Conservation (phyloP, 1,139 yeast genomes). For the Yamadazyma buinensis region DNA sequence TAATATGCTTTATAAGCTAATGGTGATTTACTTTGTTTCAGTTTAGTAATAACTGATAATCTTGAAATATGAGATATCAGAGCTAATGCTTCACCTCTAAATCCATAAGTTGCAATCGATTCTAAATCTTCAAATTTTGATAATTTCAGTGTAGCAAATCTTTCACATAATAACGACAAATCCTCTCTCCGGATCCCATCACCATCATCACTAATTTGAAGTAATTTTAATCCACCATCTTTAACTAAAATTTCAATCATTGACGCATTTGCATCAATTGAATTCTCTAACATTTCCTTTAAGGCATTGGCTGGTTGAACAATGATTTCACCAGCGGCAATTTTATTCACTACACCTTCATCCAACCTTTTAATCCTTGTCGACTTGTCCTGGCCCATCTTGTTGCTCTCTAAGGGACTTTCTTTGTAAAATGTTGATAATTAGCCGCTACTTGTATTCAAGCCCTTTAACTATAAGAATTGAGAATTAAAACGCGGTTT, state of each 20-base stretch:
- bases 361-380: constrained; percentile 55
- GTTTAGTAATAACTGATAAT: constrained; percentile 76
- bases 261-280: constrained; percentile 49
- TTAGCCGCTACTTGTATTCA: too few relatives aligned
- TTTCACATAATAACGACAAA: constrained; percentile 46
- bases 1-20: constrained; percentile 72
- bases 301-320: constrained; percentile 83
- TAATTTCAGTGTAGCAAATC: constrained; percentile 57
- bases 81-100: constrained; percentile 60
- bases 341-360: constrained; percentile 70
- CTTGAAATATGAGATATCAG: constrained; percentile 60
- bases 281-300: constrained; percentile 54
- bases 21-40: constrained; percentile 36
- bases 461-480: too few relatives aligned
- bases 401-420: too few relatives aligned
- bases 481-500: too few relatives aligned
- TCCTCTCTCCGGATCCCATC: constrained; percentile 46
- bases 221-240: constrained; percentile 51
- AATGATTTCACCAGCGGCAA: constrained; percentile 97
- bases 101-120: constrained; percentile 53
- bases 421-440: too few relatives aligned
- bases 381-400: too few relatives aligned
- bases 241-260: constrained; percentile 47
- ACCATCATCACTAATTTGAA: constrained; percentile 56
- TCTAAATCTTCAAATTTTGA: constrained; percentile 46